These are phyloP conservation scores for Emergomyces pasteurianus DNA, from an alignment of 2,329 filamentous ascomycete genomes.

Conservation along the genomic window DNA sequence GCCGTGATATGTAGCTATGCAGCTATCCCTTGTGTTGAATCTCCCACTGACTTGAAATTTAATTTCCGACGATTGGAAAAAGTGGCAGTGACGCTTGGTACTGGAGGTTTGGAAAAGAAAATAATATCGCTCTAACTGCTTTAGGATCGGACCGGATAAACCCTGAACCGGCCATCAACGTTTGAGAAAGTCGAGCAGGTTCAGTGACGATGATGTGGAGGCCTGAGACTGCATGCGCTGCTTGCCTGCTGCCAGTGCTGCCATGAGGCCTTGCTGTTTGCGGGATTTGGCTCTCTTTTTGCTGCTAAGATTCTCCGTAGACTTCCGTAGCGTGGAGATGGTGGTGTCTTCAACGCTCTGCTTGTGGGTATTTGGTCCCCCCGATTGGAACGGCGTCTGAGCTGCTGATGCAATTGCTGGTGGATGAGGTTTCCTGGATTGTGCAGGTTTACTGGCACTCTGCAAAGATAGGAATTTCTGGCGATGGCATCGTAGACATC, in stretches of 20 bases:
- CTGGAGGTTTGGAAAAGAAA: slow-evolving; percentile 2
- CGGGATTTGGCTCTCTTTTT: slow-evolving; percentile 45
- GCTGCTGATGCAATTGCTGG: slow-evolving; percentile 7
- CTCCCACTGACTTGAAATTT: neutral
- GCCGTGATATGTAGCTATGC: too few relatives aligned
- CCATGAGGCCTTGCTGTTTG: slow-evolving; percentile 43
- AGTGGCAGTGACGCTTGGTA: slow-evolving; percentile 1
- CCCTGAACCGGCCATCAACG: slow-evolving; percentile 13
- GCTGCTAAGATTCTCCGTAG: slow-evolving; percentile 35
- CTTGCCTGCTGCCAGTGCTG: slow-evolving; percentile 36
- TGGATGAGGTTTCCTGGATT: slow-evolving; percentile 7
- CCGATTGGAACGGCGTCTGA: neutral
- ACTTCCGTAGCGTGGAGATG: slow-evolving; percentile 6
- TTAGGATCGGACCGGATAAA: slow-evolving; percentile 13
- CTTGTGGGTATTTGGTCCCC: neutral
- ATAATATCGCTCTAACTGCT: slow-evolving; percentile 25
- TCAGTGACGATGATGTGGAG: slow-evolving; percentile 27
- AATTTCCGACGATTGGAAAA: neutral
- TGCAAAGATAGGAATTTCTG: slow-evolving; percentile 19
- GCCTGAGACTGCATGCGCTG: slow-evolving; percentile 13
- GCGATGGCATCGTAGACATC: slow-evolving; percentile 27
- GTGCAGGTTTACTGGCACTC: slow-evolving; percentile 9
- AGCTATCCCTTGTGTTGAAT: neutral
- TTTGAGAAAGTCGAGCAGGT: slow-evolving; percentile 45
- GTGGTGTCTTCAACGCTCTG: slow-evolving; percentile 1